Evolutionary conservation across 306 rosid species (phyloP), one percentile per base, ranked within the genome.

Genomic region (Betula pendula): DNA sequence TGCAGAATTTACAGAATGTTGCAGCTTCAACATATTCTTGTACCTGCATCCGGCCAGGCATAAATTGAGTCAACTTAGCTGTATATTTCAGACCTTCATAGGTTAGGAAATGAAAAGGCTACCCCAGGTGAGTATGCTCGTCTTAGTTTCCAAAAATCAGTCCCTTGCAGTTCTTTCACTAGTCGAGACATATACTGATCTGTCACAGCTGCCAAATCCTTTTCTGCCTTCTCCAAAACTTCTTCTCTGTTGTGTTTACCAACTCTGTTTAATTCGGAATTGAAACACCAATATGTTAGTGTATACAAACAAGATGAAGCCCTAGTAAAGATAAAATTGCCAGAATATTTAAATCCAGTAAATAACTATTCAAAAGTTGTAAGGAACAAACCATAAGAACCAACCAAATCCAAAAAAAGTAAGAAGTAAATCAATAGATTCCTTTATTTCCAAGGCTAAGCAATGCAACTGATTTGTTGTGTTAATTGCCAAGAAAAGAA

Each of bases 71-170:
- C 75, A 85, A 78, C 76, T 15, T 70, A 22, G 43, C 20, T 55
- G 73, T 60, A 71, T 27, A 71, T 19, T 20, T 49, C 66, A 17
- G 40, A 76, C 31, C 67, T 69, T 31, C 50, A 58, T 63, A 48
- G 53, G 75, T 66, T 75, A 79, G 78, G 71, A 87, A 69, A 63
- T 9, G 47, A 81, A 74, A 60, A 38, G 75, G 25, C 47, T 79
- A 92, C 98, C 97, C 97, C 97, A 7, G 97, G 98, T 24, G 98
- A 90, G 89, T 95, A 95, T 44, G 98, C 96, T 72, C 96, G 89
- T 82, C 98, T 84, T 52, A 95, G 92, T 91, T 95, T 95, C 98
- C 98, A 95, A 84, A 95, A 95, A 80, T 95, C 98, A 71, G 91
- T 88, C 71, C 98, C 98, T 77, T 87, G 87, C 76, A 95, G 82